phyloP scores from a whole-genome alignment of 1,284 basidiomycete species.

The Gymnopus androsaceus region DNA sequence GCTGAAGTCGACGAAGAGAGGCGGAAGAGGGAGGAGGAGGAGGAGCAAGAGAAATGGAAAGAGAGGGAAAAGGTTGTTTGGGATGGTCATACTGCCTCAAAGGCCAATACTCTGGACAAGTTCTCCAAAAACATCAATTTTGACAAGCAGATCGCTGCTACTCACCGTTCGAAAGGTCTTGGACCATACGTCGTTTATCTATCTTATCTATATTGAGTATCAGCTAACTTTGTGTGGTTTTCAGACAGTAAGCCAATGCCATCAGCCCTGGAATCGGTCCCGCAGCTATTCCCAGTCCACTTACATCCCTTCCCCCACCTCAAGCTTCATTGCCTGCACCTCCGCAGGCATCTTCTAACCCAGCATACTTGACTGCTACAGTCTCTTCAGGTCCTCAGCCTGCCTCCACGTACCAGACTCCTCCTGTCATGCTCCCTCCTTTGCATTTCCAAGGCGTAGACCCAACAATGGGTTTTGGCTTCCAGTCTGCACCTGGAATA shows the following conservation, averaged over 20 bases:
- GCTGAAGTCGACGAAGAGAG: slow-evolving; percentile 87
- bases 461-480: slow-evolving; percentile 75
- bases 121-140: slow-evolving; percentile 90
- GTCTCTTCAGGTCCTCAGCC: slow-evolving; percentile 81
- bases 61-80: slow-evolving; percentile 92
- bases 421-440: slow-evolving; percentile 80
- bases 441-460: slow-evolving; percentile 80
- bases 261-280: slow-evolving; percentile 86
- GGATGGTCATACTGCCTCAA: slow-evolving; percentile 94
- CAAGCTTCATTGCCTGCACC: slow-evolving; percentile 70
- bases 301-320: slow-evolving; percentile 61
- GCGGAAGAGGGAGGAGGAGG: slow-evolving; percentile 82
- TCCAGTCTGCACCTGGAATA: slow-evolving; percentile 58
- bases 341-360: slow-evolving; percentile 39
- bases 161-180: slow-evolving; percentile 87
- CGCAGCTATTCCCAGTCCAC: slow-evolving; percentile 64
- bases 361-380: slow-evolving; percentile 70
- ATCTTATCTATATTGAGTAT: slow-evolving; percentile 5
- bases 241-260: slow-evolving; percentile 68
- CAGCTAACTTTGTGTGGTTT: slow-evolving; percentile 16
- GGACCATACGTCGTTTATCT: slow-evolving; percentile 60
- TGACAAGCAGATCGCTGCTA: slow-evolving; percentile 93
- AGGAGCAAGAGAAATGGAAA: slow-evolving; percentile 73
- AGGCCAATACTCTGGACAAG: slow-evolving; percentile 84
- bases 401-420: slow-evolving; percentile 65